A percentile compares a stretch with the other conserved stretches of the same genome.
Evolutionary conservation across 2,329 filamentous ascomycete genomes (phyloP).

Genomic region (Calonectria ilicicola): DNA sequence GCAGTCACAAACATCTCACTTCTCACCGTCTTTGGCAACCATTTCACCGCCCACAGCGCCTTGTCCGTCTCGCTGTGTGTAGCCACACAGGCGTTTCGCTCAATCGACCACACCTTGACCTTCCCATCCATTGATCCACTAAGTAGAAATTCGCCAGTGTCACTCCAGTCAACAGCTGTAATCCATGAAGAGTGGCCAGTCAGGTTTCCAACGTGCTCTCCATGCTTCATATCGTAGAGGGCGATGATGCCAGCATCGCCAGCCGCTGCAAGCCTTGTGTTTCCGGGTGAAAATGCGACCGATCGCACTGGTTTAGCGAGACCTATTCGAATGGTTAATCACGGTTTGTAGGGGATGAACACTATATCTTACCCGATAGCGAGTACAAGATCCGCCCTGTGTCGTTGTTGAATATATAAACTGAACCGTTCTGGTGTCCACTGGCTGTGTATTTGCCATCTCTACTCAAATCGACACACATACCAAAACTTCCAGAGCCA

Average conservation of each 20-base stretch:
- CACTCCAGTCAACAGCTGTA: slow-evolving; percentile 91
- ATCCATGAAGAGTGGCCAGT: slow-evolving; percentile 87
- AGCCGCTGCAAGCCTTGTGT: slow-evolving; percentile 86
- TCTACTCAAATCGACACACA: slow-evolving; percentile 82
- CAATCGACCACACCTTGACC: slow-evolving; percentile 95
- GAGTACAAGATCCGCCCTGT: slow-evolving; percentile 88
- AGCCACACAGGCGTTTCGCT: slow-evolving; percentile 85
- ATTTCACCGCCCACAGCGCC: slow-evolving; percentile 85
- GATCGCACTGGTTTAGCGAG: slow-evolving; percentile 88
- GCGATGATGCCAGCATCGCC: slow-evolving; percentile 91
- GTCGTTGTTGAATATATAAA: slow-evolving; percentile 96
- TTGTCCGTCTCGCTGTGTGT: slow-evolving; percentile 94
- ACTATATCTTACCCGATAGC: slow-evolving; percentile 72
- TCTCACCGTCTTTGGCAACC: slow-evolving; percentile 79
- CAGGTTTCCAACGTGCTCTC: slow-evolving; percentile 91
- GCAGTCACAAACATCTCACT: slow-evolving; percentile 82
- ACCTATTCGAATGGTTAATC: slow-evolving; percentile 60
- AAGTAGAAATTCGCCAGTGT: slow-evolving; percentile 90
- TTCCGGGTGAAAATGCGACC: slow-evolving; percentile 88
- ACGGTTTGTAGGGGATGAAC: not conserved
- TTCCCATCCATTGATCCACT: slow-evolving; percentile 93
- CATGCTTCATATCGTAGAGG: slow-evolving; percentile 91
- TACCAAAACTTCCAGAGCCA: slow-evolving; percentile 88
- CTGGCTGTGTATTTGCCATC: slow-evolving; percentile 91
- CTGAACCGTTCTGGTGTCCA: slow-evolving; percentile 90